These are phyloP conservation scores for Podaxis sp. DNA, from an alignment of 768 basidiomycete species.

Conservation along the genomic window DNA sequence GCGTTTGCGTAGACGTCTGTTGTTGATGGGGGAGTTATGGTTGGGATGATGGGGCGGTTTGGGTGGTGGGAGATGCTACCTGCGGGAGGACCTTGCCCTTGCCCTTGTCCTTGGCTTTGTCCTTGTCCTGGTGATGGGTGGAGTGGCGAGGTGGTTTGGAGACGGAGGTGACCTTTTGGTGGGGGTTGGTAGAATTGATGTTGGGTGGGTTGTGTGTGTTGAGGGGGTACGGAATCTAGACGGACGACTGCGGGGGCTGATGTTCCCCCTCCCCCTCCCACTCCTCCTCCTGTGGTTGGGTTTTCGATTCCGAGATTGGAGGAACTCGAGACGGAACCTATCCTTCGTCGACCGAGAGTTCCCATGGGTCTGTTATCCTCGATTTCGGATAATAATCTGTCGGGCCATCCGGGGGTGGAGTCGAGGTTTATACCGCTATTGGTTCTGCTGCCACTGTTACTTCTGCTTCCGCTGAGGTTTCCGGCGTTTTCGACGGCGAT, in stretches of 20 bases:
- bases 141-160: not conserved
- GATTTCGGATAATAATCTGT: conserved; percentile 10
- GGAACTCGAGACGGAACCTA: not conserved
- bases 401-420: not conserved
- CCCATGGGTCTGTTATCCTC: conserved; percentile 14
- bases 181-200: not conserved
- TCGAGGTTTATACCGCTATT: not conserved
- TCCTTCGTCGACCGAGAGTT: not conserved
- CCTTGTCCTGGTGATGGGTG: not conserved
- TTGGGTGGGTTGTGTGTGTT: not conserved
- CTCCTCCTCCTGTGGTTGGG: not conserved
- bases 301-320: not conserved
- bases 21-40: conserved; percentile 17
- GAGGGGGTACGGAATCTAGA: conserved; percentile 1
- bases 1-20: conserved; percentile 34
- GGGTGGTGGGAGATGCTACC: not conserved
- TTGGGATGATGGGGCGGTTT: not conserved
- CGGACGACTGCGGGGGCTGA: not conserved
- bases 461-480: conserved; percentile 1
- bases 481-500: not conserved
- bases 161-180: not conserved
- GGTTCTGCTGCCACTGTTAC: not conserved
- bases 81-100: no score
- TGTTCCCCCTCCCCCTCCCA: not conserved
- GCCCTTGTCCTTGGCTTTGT: no score